Evolutionary conservation across 1,284 basidiomycete genomes (phyloP).

Genomic region (Ustilago vetiveriae): DNA sequence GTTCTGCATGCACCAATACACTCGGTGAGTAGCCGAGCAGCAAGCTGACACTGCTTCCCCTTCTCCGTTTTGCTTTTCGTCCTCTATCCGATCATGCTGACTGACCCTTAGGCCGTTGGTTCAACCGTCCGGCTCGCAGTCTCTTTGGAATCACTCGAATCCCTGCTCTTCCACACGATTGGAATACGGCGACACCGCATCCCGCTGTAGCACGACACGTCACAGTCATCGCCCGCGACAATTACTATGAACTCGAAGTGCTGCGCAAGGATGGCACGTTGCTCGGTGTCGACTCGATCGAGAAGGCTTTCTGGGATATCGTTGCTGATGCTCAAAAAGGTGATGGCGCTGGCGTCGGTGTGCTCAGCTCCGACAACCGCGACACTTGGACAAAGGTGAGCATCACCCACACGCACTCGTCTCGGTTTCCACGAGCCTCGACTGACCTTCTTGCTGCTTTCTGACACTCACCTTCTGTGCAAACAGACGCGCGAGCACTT

Average conservation of each 20-base stretch:
- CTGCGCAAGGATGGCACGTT: slow-evolving; percentile 54
- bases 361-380: slow-evolving; percentile 81
- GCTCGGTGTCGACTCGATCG: slow-evolving; percentile 74
- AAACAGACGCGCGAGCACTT: slow-evolving; percentile 78
- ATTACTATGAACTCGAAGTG: slow-evolving; percentile 82
- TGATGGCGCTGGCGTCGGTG: slow-evolving; percentile 73
- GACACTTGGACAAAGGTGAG: slow-evolving; percentile 84
- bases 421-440: too few relatives aligned
- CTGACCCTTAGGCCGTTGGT: slow-evolving; percentile 51
- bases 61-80: slow-evolving; percentile 21
- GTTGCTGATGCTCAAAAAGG: slow-evolving; percentile 76
- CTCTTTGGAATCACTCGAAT: slow-evolving; percentile 66
- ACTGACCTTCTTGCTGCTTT: too few relatives aligned
- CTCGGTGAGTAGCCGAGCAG: slow-evolving; percentile 67
- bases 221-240: slow-evolving; percentile 80
- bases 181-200: slow-evolving; percentile 61
- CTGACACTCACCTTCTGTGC: neutral
- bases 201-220: slow-evolving; percentile 74
- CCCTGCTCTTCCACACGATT: slow-evolving; percentile 69
- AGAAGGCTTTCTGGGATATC: slow-evolving; percentile 75
- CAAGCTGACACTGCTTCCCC: slow-evolving; percentile 24
- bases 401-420: too few relatives aligned
- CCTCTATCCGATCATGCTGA: slow-evolving; percentile 7
- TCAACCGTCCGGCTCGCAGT: slow-evolving; percentile 74
- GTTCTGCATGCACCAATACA: slow-evolving; percentile 73